These are phyloP conservation scores for Heliocybe sulcata DNA, from an alignment of 1,284 basidiomycete species.

Conservation along the genomic window DNA sequence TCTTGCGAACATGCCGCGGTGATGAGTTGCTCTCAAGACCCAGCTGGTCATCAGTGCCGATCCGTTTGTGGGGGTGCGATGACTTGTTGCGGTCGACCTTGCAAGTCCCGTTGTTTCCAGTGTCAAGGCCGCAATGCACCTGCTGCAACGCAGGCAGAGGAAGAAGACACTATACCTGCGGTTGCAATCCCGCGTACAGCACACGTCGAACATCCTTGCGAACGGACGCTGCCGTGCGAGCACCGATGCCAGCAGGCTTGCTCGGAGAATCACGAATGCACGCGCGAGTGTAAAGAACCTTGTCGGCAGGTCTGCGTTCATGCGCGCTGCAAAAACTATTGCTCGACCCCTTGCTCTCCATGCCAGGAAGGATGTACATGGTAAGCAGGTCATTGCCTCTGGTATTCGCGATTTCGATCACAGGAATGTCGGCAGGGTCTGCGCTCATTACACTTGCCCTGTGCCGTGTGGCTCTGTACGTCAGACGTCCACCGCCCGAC, in stretches of 20 bases:
- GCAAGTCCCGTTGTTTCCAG: slow-evolving; percentile 37
- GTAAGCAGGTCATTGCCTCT: slow-evolving; percentile 20
- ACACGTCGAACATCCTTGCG: slow-evolving; percentile 46
- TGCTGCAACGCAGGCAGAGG: slow-evolving; percentile 9
- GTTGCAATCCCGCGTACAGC: slow-evolving; percentile 17
- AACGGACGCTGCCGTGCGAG: slow-evolving; percentile 46
- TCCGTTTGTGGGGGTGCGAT: slow-evolving; percentile 35
- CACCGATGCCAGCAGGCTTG: slow-evolving; percentile 49
- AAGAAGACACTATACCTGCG: slow-evolving; percentile 8
- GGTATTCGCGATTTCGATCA: neutral
- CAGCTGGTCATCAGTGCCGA: slow-evolving; percentile 31
- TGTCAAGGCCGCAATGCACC: slow-evolving; percentile 33
- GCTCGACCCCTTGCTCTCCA: slow-evolving; percentile 52
- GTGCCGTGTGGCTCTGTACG: slow-evolving; percentile 68
- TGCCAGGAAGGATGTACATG: slow-evolving; percentile 59
- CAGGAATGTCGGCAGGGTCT: slow-evolving; percentile 29
- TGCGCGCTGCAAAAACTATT: slow-evolving; percentile 36
- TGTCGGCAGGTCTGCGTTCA: slow-evolving; percentile 58
- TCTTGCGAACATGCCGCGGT: slow-evolving; percentile 48
- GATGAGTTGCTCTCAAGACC: slow-evolving; percentile 40
- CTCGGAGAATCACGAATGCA: slow-evolving; percentile 43
- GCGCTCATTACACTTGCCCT: slow-evolving; percentile 47
- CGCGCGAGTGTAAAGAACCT: slow-evolving; percentile 31
- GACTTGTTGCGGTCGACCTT: slow-evolving; percentile 51
- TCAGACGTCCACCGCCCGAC: slow-evolving; percentile 6